phyloP scores from a whole-genome alignment of 257 asterid species.

The Cinchona pubescens region DNA sequence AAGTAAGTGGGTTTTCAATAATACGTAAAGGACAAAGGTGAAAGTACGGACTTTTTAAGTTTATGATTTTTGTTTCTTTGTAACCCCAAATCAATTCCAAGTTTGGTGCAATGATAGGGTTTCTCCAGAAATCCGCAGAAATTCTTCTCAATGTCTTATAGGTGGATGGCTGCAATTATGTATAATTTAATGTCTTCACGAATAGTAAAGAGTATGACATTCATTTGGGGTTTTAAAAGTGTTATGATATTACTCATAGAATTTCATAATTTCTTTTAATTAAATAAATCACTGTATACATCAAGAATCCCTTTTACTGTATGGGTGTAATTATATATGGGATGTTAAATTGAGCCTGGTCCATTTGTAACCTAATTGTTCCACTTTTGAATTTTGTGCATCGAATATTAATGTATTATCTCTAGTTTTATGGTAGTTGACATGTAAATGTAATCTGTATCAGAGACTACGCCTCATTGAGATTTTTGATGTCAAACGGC shows the following conservation, averaged over 20 bases:
- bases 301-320: neutral
- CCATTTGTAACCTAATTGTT: neutral
- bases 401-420: neutral
- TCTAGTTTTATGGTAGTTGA: conserved; percentile 5
- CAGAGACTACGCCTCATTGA: conserved; percentile 84
- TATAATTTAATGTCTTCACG: neutral
- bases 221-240: no score
- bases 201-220: neutral
- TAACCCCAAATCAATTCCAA: neutral
- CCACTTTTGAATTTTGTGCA: neutral
- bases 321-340: neutral
- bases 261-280: neutral
- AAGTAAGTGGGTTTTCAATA: neutral
- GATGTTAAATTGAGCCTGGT: neutral
- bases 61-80: neutral
- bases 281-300: neutral
- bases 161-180: neutral
- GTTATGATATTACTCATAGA: neutral
- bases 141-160: neutral
- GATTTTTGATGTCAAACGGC: conserved; percentile 74
- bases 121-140: neutral
- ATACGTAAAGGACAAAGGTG: neutral
- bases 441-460: conserved; percentile 17
- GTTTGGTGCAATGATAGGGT: neutral
- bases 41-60: neutral